Conservation (phyloP, 1,284 basidiomycete genomes). For the Cryptococcus jaspeensis region DNA sequence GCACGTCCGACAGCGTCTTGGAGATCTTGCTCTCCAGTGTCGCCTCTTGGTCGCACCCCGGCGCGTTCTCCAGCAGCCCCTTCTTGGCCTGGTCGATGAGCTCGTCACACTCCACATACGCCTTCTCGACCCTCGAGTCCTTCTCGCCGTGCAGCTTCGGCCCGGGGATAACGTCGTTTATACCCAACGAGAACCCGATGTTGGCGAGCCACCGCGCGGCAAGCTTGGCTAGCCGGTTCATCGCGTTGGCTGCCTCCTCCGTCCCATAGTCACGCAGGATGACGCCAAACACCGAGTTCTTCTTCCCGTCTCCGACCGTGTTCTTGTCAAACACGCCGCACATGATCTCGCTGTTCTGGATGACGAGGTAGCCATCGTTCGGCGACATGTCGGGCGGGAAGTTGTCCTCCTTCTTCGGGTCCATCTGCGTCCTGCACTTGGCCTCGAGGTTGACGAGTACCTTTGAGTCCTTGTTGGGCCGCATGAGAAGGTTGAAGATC, state of each 20-base stretch:
- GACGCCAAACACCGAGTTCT: conserved; percentile 98
- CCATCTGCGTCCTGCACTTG: conserved; percentile 91
- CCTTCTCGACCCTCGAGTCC: conserved; percentile 80
- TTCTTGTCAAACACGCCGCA: conserved; percentile 99
- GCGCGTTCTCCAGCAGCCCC: conserved; percentile 90
- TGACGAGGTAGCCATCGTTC: conserved; percentile 97
- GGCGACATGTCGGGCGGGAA: conserved; percentile 80
- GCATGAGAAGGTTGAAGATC: conserved; percentile 94
- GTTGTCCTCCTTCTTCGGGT: conserved; percentile 60
- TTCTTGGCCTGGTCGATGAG: conserved; percentile 87
- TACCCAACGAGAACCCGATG: conserved; percentile 96
- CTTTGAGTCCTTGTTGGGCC: conserved; percentile 80
- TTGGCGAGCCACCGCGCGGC: conserved; percentile 96
- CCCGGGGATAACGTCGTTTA: conserved; percentile 98
- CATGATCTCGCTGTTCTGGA: conserved; percentile 98
- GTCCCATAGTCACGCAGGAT: conserved; percentile 96
- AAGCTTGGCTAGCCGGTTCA: conserved; percentile 94
- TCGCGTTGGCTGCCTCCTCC: conserved; percentile 89
- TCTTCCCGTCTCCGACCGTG: conserved; percentile 97
- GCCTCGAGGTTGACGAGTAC: conserved; percentile 94
- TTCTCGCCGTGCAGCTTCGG: conserved; percentile 76
- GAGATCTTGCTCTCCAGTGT: conserved; percentile 96
- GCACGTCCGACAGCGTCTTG: conserved; percentile 86
- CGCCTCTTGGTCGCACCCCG: conserved; percentile 95
- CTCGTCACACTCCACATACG: conserved; percentile 83